Base-by-base conservation (phyloP, 2,329 filamentous ascomycete species). In the Alternaria postmessia region DNA sequence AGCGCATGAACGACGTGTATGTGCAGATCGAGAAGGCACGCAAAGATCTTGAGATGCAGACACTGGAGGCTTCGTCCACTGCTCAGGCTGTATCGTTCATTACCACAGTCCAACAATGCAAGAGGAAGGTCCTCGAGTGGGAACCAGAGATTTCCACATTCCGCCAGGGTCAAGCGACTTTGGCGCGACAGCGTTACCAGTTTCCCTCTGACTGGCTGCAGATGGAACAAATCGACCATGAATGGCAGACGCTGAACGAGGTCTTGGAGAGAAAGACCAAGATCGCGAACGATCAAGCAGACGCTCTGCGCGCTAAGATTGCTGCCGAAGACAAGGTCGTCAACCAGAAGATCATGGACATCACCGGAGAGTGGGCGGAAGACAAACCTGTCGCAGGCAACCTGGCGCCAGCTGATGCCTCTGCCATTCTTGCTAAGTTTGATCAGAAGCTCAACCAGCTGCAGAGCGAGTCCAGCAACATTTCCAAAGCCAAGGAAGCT, bases 71-170 rank as follows among this genome's bases (percentile, higher is more conserved):
- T 20, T 94, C 92, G 5, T 98, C 95, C 1, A 99, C 95, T 5
- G 94, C 94, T 0, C 94, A 98, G 76, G 95, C 96, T 24, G 96
- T 99, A 4, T 93, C 95, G 38, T 99, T 99, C 80, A 99, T 99
- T 75, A 99, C 96, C 0, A 94, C 94, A 54, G 95, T 99, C 5
- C 95, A 99, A 80, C 92, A 92, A 74, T 97, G 93, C 82, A 96
- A 96, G 82, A 89, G 93, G 51, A 96, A 96, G 76, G 94, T 96
- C 52, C 94, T 93, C 79, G 83, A 90, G 4, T 99, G 95, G 95
- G 93, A 93, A 7, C 94, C 94, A 0, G 95, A 99, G 77, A 92
- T 99, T 41, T 94, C 97, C 72, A 91, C 93, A 48, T 99, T 99
- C 83, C 89, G 93, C 30, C 94, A 98, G 80, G 95, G 96, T 54